Evolutionary conservation across 495 filamentous ascomycete species (phyloP).

Genomic region (Podospora bellae-mahoneyi): DNA sequence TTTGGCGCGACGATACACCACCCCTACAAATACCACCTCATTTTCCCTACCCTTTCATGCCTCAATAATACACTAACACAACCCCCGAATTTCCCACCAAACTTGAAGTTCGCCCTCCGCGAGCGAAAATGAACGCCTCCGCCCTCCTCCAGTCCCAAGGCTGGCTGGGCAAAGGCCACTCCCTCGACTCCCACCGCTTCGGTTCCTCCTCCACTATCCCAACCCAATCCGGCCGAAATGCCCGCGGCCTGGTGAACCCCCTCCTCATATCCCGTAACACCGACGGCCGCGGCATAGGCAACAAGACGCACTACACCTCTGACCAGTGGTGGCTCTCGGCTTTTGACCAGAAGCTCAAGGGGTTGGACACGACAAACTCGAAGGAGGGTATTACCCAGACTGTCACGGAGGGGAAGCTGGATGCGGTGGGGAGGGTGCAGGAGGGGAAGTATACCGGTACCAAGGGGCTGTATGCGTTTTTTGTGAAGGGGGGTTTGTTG

Average conservation of each 20-base stretch:
- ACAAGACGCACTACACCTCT: slow-evolving; percentile 58
- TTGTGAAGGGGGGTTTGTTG: slow-evolving; percentile 71
- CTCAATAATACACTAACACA: neutral
- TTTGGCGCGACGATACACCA: neutral
- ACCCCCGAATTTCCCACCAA: neutral
- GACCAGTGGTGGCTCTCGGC: slow-evolving; percentile 79
- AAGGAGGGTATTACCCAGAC: slow-evolving; percentile 49
- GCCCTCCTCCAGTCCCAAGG: slow-evolving; percentile 64
- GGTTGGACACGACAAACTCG: slow-evolving; percentile 53
- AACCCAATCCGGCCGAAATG: slow-evolving; percentile 48
- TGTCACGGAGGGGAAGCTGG: slow-evolving; percentile 48
- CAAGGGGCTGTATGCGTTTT: slow-evolving; percentile 72
- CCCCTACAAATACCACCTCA: slow-evolving; percentile 1
- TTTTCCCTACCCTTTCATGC: slow-evolving; percentile 2
- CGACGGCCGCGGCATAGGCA: slow-evolving; percentile 68
- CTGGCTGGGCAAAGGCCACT: slow-evolving; percentile 73
- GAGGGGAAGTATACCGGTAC: slow-evolving; percentile 45
- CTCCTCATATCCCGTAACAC: slow-evolving; percentile 65
- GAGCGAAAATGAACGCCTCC: slow-evolving; percentile 28
- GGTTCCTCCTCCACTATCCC: neutral
- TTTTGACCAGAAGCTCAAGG: slow-evolving; percentile 74
- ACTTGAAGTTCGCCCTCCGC: neutral
- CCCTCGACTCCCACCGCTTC: slow-evolving; percentile 49
- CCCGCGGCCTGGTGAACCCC: slow-evolving; percentile 63
- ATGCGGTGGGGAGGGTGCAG: slow-evolving; percentile 42